Evolutionary conservation across 2,329 filamentous ascomycete species (phyloP), one percentile per base, ranked within the genome.

Genomic region (Fusarium sp.): DNA sequence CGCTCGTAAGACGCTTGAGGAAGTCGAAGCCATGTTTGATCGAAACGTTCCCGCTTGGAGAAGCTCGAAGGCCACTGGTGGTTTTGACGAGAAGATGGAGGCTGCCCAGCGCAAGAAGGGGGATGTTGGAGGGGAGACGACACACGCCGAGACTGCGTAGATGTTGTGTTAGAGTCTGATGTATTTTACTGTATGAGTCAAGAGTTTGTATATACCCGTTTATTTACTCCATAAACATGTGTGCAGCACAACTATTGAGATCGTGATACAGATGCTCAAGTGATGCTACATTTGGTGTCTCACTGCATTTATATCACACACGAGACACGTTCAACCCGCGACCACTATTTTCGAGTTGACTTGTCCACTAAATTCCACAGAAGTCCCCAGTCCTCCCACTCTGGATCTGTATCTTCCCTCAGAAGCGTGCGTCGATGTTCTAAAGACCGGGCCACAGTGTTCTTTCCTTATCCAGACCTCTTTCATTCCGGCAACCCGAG

Each of bases 1-100:
- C 0, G 81, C 82, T 10, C 71, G 62, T 9, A 76, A 76, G 58
- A 76, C 74, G 0, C 59, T 75, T 2, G 74, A 75, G 41, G 74
- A 75, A 27, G 65, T 75, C 0, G 74, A 75, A 20, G 32, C 62
- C 6, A 11, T 75, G 9, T 75, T 75, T 27, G 74, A 74, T 5
- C 46, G 43, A 16, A 59, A 72, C 29, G 10, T 75, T 3, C 74
- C 74, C 2, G 74, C 74, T 1, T 75, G 74, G 74, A 25, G 69
- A 40, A 75, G 62, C 41, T 40, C 67, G n/a, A 57, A 64, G 18
- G 61, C 57, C 6, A 60, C 47, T 2, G 54, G 45, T 13, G 56
- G 61, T 2, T 75, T 75, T 47, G 32, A 54, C 0, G 65, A 66
- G 8, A 74, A 65, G 63, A 32, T 75, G 12, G 69, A 70, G 51